Percentiles rank a stretch among this genome's conserved stretches.
Evolutionary conservation across 768 basidiomycete species (phyloP).

Genomic region (Suillus plorans): DNA sequence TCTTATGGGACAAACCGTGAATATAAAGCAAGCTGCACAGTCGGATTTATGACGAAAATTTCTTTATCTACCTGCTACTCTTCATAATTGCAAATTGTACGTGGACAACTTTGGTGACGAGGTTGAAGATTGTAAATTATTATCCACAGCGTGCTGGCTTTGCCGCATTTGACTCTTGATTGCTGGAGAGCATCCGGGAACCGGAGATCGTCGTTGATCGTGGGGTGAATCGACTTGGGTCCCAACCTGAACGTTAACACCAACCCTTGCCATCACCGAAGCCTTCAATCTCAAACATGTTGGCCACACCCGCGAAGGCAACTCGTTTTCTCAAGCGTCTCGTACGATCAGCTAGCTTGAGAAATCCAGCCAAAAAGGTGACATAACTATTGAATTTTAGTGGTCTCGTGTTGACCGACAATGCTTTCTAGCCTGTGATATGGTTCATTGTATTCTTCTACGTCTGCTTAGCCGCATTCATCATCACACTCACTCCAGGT

Average conservation of each 20-base stretch:
- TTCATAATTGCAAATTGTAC: not conserved
- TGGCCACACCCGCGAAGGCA: not conserved
- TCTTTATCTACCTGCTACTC: constrained; percentile 51
- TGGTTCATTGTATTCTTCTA: constrained; percentile 62
- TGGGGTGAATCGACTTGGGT: not conserved
- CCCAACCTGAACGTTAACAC: not conserved
- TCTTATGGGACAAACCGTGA: constrained; percentile 47
- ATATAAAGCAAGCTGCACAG: not conserved
- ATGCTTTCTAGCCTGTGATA: constrained; percentile 47
- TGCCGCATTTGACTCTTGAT: not conserved
- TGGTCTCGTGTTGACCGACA: not conserved
- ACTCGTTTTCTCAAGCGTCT: constrained; percentile 27
- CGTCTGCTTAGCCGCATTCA: constrained; percentile 39
- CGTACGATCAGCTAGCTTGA: constrained; percentile 26
- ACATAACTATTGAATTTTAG: not conserved
- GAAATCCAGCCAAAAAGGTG: constrained; percentile 61
- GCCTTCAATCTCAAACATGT: not conserved
- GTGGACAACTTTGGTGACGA: not conserved
- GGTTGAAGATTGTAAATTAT: not conserved
- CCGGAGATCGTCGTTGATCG: not conserved
- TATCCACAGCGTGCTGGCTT: not conserved
- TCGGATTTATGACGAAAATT: constrained; percentile 60
- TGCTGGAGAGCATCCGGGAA: not conserved
- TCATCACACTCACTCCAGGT: constrained; percentile 56
- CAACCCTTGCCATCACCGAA: constrained; percentile 22